Evolutionary conservation across 176 grass and related monocot species (phyloP), one percentile per base, ranked within the genome.

Genomic region (Tillandsia leiboldiana): DNA sequence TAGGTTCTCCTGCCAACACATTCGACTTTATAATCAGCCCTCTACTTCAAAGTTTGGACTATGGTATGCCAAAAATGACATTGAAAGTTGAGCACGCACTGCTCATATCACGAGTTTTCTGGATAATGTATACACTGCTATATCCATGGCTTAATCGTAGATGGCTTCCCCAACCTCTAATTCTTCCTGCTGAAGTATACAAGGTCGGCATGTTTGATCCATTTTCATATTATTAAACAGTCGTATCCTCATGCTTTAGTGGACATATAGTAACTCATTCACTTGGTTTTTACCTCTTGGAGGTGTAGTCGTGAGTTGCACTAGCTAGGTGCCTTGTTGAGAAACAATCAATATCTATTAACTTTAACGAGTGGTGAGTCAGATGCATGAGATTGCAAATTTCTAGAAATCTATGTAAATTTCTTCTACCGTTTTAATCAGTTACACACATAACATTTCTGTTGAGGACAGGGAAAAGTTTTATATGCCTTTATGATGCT

Each of bases 181-280:
- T 96, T 69, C 89, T 96, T 83, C 93, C 93, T 61, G 86, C 86
- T 49, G 89, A 96, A 92, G 93, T 96, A 67, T 92, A 97, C 75
- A 92, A 92, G 89, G 93, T 92, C 23, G 53, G 72, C 51, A 61
- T 65, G 10, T 65, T 76, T 69, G 4, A 11, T 2, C 20, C 42
- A 62, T 73, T 15, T 51, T 79, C 48, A 29, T 14, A 66, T 67
- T 29, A 59, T 59, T 59, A 59, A 59, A 14, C 9, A 8, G 20
- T 14, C 12, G 1, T 59, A 59, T 59, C 20, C 12, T 59, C 14
- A 17, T 59, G 54, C 53, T 56, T 56, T 59, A 63, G 47, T 49
- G 26, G 18, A 58, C 27, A 63, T 69, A 11, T 29, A 24, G 51
- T 52, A 11, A 63, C 68, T 75, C 57, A 5, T 59, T 59, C 20